These are phyloP conservation scores for Boletellus dicymbophilus DNA, from an alignment of 1,284 basidiomycete genomes.

Conservation along the genomic window DNA sequence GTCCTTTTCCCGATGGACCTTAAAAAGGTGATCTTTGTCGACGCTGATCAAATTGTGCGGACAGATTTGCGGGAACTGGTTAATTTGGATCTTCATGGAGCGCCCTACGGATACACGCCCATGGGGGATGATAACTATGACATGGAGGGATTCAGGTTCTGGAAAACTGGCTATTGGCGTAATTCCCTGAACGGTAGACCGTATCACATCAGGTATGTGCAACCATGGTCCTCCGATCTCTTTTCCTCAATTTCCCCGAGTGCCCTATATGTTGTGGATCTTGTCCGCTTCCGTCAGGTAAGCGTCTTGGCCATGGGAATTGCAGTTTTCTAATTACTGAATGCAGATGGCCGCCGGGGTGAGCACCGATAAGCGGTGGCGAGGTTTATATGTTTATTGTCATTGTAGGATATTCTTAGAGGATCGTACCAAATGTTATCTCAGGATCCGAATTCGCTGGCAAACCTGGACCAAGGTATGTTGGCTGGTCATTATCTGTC, in stretches of 20 bases:
- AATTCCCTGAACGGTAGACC: slow-evolving; percentile 80
- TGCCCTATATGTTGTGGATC: slow-evolving; percentile 94
- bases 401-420: slow-evolving; percentile 79
- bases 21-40: slow-evolving; percentile 98
- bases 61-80: slow-evolving; percentile 94
- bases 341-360: slow-evolving; percentile 78
- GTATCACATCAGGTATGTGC: slow-evolving; percentile 86
- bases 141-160: slow-evolving; percentile 98
- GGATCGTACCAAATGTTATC: slow-evolving; percentile 93
- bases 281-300: slow-evolving; percentile 91
- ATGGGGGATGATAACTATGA: slow-evolving; percentile 96
- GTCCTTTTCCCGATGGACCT: slow-evolving; percentile 98
- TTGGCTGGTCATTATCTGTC: background rate
- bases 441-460: slow-evolving; percentile 90
- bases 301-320: slow-evolving; percentile 16
- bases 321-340: slow-evolving; percentile 10
- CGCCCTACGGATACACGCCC: slow-evolving; percentile 93
- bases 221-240: background rate
- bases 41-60: slow-evolving; percentile 96
- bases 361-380: slow-evolving; percentile 23
- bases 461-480: slow-evolving; percentile 92
- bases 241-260: slow-evolving; percentile 40
- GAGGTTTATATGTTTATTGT: slow-evolving; percentile 1
- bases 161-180: slow-evolving; percentile 96
- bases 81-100: slow-evolving; percentile 87